A percentile compares a stretch with the other conserved stretches of the same genome.
These are phyloP conservation scores for Phytopythium delawarense DNA, from an alignment of 352 stramenopile species.

Conservation along the genomic window DNA sequence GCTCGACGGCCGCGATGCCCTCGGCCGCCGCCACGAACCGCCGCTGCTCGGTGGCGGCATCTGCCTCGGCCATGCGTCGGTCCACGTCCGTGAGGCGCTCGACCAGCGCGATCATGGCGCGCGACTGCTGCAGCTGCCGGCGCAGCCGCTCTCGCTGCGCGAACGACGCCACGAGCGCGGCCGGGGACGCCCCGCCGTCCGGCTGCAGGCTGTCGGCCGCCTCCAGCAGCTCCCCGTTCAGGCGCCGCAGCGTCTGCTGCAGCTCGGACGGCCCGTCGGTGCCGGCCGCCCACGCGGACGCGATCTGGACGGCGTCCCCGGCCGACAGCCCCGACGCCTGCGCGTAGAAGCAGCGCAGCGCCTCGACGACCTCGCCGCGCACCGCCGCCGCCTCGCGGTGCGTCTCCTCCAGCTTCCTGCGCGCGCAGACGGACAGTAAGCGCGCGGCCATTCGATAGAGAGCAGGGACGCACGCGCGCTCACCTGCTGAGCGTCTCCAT, in stretches of 20 bases:
- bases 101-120: slow-evolving; percentile 52
- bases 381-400: slow-evolving; percentile 58
- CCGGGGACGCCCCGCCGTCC: slow-evolving; percentile 24
- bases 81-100: slow-evolving; percentile 71
- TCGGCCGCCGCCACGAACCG: slow-evolving; percentile 46
- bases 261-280: slow-evolving; percentile 31
- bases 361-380: slow-evolving; percentile 45
- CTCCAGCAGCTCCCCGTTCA: slow-evolving; percentile 41
- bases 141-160: slow-evolving; percentile 54
- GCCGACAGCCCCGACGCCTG: slow-evolving; percentile 43
- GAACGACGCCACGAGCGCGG: slow-evolving; percentile 46
- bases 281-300: slow-evolving; percentile 32
- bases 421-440: background rate
- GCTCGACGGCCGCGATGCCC: slow-evolving; percentile 30
- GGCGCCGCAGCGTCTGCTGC: slow-evolving; percentile 36
- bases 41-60: slow-evolving; percentile 38
- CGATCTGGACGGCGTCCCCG: slow-evolving; percentile 59
- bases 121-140: slow-evolving; percentile 58
- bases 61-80: slow-evolving; percentile 37
- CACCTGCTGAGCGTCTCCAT: slow-evolving; percentile 6
- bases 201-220: slow-evolving; percentile 53
- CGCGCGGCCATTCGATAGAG: background rate
- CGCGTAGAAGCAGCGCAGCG: slow-evolving; percentile 66
- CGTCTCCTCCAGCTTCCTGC: slow-evolving; percentile 65
- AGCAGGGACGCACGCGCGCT: background rate